A percentile compares a stretch with the other conserved stretches of the same genome.
These are phyloP conservation scores for Clitopilus hobsonii DNA, from an alignment of 768 basidiomycete species.

Conservation along the genomic window DNA sequence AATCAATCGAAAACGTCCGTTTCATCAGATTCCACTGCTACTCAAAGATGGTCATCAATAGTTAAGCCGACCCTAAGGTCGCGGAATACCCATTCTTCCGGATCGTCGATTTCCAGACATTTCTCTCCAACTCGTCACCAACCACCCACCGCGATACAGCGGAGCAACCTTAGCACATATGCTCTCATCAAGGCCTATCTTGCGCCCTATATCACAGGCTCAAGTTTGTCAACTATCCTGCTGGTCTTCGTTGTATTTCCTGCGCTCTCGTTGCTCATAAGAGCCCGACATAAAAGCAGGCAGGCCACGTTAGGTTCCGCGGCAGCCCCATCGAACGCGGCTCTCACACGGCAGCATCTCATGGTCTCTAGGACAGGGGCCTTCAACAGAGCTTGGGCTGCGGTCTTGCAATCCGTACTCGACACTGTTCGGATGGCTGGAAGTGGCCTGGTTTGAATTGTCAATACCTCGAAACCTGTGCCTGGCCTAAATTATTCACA, in stretches of 20 bases:
- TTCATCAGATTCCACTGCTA: constrained; percentile 35
- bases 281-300: constrained; percentile 38
- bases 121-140: constrained; percentile 1
- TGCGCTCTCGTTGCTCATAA: constrained; percentile 43
- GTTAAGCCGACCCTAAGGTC: constrained; percentile 14
- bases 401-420: constrained; percentile 44
- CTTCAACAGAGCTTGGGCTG: constrained; percentile 42
- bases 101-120: constrained; percentile 12
- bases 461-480: neutral
- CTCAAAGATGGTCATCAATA: constrained; percentile 14
- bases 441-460: constrained; percentile 56
- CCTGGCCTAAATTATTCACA: neutral
- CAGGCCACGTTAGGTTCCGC: constrained; percentile 15
- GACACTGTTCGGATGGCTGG: constrained; percentile 78
- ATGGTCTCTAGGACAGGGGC: neutral
- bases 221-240: constrained; percentile 45
- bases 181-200: constrained; percentile 45
- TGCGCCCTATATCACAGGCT: constrained; percentile 41
- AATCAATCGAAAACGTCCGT: constrained; percentile 31
- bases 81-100: constrained; percentile 16
- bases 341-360: neutral
- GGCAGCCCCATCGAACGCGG: constrained; percentile 15
- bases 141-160: constrained; percentile 13
- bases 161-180: constrained; percentile 26
- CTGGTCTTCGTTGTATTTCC: constrained; percentile 43